Base-by-base conservation (phyloP, 306 rosid genomes). In the Abrus precatorius region DNA sequence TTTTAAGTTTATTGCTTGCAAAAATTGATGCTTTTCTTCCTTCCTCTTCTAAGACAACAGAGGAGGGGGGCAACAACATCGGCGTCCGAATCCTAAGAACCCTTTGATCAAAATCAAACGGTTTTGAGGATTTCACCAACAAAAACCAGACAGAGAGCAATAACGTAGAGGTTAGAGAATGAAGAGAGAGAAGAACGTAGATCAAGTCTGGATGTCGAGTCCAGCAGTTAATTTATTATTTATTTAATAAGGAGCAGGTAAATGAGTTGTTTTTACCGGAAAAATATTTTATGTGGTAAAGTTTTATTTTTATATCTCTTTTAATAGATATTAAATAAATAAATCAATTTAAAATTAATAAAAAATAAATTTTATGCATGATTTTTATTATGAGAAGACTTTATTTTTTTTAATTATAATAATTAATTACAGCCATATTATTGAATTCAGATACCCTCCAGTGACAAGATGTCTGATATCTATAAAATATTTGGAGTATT, bases 1-100 rank as follows among this genome's bases (percentile, higher is more conserved):
- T 80, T 75, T 77, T 52, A 62, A 68, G 56, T 47, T 12, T 44
- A 14, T 34, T 62, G 79, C 45, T 72, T 27, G 63, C 43, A 74
- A 66, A 87, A 87, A 49, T 8, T 62, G 73, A 71, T 69, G 71
- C 79, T 71, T 77, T 75, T 55, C 73, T 82, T 84, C 52, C 45
- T 59, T 34, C 72, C 57, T 64, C 6, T 74, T 74, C 68, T 32
- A 38, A 60, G 67, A 74, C 40, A 78, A 49, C 20, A 75, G 20
- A 71, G 77, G 45, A 64, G 57, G 38, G 56, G 6, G 11, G 5
- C 65, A 43, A 34, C 33, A 20, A 48, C n/a, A 55, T 28, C 27
- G 9, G 62, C 34, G 80, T 67, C 74, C 30, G 71, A 65, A 55
- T 69, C 73, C 10, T 30, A 20, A 47, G 32, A 40, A 81, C 79